These are phyloP conservation scores for Phytopythium cucurbitacearum DNA, from an alignment of 352 stramenopile genomes.

Conservation along the genomic window DNA sequence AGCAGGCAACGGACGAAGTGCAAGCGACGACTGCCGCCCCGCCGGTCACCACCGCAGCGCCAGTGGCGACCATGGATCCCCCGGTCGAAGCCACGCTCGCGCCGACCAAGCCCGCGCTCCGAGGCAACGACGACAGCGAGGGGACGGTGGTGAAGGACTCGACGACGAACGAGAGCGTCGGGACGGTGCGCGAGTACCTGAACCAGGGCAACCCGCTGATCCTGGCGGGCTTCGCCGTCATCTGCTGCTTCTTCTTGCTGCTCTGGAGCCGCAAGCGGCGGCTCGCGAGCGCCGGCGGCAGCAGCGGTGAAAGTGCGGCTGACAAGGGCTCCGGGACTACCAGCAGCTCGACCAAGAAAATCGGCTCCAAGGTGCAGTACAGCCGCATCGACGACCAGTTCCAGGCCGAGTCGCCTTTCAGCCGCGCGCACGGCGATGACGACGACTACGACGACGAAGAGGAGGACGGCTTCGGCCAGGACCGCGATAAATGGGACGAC, in stretches of 20 bases:
- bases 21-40: no score
- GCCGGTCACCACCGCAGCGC: no score
- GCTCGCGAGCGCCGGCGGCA: constrained; percentile 10
- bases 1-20: no score
- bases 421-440: constrained; percentile 26
- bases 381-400: constrained; percentile 53
- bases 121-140: constrained; percentile 17
- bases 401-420: constrained; percentile 25
- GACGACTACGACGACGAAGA: constrained; percentile 52
- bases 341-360: constrained; percentile 6
- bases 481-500: constrained; percentile 62
- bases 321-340: constrained; percentile 5
- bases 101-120: constrained; percentile 31
- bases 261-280: constrained; percentile 49
- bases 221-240: constrained; percentile 28
- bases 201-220: constrained; percentile 44
- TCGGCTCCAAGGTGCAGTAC: constrained; percentile 48
- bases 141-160: constrained; percentile 14
- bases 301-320: constrained; percentile 4
- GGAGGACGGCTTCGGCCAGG: constrained; percentile 41
- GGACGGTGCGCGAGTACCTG: constrained; percentile 14
- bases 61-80: no score
- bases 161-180: constrained; percentile 10
- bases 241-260: constrained; percentile 57
- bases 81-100: not conserved